A percentile compares a stretch with the other conserved stretches of the same genome.
phyloP scores from a whole-genome alignment of 805 yeast species.

The Dipodascopsis tothii region DNA sequence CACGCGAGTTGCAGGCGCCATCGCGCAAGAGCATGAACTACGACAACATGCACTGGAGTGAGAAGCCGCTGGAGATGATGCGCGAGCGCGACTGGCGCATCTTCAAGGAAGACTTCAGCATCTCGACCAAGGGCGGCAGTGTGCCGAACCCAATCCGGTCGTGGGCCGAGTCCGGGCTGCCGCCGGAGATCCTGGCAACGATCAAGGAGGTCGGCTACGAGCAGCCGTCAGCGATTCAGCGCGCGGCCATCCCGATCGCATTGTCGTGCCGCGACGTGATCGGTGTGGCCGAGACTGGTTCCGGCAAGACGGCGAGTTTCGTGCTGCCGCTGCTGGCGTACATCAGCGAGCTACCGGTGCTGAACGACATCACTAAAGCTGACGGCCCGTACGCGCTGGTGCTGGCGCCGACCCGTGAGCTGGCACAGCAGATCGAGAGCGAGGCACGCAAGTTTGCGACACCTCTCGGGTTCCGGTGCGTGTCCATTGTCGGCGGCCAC shows the following conservation, averaged over 20 bases:
- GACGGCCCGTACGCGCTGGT: conserved; percentile 72
- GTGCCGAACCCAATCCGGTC: conserved; percentile 54
- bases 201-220: conserved; percentile 37
- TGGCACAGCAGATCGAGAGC: conserved; percentile 75
- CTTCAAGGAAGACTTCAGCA: conserved; percentile 67
- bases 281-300: conserved; percentile 94
- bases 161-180: conserved; percentile 63
- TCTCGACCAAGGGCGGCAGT: conserved; percentile 44
- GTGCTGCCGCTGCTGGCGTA: conserved; percentile 62
- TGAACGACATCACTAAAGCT: conserved; percentile 40
- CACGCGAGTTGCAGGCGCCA: conserved; percentile 23
- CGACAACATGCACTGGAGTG: conserved; percentile 53
- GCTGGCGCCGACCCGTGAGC: conserved; percentile 87
- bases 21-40: conserved; percentile 24
- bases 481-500: conserved; percentile 84
- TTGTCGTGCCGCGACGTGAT: conserved; percentile 55
- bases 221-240: conserved; percentile 84
- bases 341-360: conserved; percentile 41
- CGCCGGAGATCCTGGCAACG: conserved; percentile 35
- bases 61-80: conserved; percentile 61
- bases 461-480: conserved; percentile 35
- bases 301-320: conserved; percentile 87
- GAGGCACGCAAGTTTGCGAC: conserved; percentile 52
- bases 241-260: conserved; percentile 76
- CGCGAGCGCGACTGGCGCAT: conserved; percentile 83